Conservation (phyloP, 108 stramenopile genomes). For the Skeletonema grethae region DNA sequence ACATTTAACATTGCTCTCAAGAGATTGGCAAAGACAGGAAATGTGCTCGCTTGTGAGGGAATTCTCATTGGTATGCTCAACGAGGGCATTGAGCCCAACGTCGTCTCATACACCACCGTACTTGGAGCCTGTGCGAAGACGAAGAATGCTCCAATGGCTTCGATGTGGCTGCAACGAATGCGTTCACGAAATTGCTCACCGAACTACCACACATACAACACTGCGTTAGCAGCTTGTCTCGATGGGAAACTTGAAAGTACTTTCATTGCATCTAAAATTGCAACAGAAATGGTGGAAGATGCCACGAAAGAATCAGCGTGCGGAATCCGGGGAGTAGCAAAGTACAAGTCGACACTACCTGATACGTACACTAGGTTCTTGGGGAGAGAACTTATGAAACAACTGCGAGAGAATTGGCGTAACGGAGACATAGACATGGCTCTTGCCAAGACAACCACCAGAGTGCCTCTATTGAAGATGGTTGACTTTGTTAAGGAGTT, state of each 20-base stretch:
- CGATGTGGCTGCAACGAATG: conserved; percentile 86
- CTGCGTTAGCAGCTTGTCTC: conserved; percentile 81
- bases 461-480: conserved; percentile 66
- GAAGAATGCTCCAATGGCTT: conserved; percentile 68
- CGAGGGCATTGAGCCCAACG: conserved; percentile 76
- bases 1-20: conserved; percentile 92
- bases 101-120: conserved; percentile 89
- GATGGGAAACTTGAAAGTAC: conserved; percentile 80
- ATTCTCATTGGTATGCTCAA: conserved; percentile 90
- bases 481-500: conserved; percentile 71
- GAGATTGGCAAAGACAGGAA: conserved; percentile 83
- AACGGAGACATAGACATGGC: conserved; percentile 77
- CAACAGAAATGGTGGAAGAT: conserved; percentile 73
- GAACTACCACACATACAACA: conserved; percentile 87
- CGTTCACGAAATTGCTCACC: conserved; percentile 71
- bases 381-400: conserved; percentile 72
- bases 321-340: conserved; percentile 53
- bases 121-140: conserved; percentile 80
- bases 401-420: conserved; percentile 72
- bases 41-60: conserved; percentile 73
- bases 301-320: conserved; percentile 61
- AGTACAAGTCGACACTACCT: conserved; percentile 71
- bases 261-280: conserved; percentile 68
- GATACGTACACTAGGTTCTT: conserved; percentile 76
- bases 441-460: conserved; percentile 70